A percentile compares a stretch with the other conserved stretches of the same genome.
Conservation (phyloP, 2,329 filamentous ascomycete species). For the Sporothrix globosa region DNA sequence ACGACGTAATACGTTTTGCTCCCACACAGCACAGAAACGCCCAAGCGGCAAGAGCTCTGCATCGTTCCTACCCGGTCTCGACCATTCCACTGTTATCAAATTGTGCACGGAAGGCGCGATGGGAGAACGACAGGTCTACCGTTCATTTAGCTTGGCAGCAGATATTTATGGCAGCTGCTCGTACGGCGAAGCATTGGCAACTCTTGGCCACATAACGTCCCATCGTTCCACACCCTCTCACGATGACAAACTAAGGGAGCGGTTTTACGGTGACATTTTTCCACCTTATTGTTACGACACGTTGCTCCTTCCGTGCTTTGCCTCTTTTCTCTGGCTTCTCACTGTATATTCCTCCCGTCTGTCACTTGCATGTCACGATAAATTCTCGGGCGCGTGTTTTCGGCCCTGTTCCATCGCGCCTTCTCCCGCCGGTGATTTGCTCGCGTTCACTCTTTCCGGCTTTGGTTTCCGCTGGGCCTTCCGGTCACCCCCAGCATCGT, state of each 20-base stretch:
- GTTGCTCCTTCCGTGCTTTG: background rate
- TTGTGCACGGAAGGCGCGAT: constrained; percentile 4
- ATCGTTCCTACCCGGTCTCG: constrained; percentile 10
- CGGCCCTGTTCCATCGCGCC: constrained; percentile 27
- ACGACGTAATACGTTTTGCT: constrained; percentile 31
- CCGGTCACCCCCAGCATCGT: background rate
- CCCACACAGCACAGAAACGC: background rate
- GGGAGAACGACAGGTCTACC: background rate
- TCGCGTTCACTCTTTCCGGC: constrained; percentile 17
- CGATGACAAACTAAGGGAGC: too few species aligned
- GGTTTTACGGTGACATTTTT: background rate
- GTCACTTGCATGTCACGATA: constrained; percentile 28
- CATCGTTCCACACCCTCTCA: constrained; percentile 19
- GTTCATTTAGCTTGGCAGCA: background rate
- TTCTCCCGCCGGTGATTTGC: constrained; percentile 20
- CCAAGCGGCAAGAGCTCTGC: constrained; percentile 2
- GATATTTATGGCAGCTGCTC: background rate
- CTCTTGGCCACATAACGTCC: constrained; percentile 11
- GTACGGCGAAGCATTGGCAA: constrained; percentile 7
- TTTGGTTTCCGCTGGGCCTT: constrained; percentile 7
- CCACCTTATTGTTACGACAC: background rate
- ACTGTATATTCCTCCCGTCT: background rate
- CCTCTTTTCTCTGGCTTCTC: background rate
- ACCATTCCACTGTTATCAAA: background rate
- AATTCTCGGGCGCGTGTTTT: constrained; percentile 23